A percentile compares a stretch with the other conserved stretches of the same genome.
Conservation (phyloP, 129 eudicot genomes). For the Chrysanthemum makinoi region DNA sequence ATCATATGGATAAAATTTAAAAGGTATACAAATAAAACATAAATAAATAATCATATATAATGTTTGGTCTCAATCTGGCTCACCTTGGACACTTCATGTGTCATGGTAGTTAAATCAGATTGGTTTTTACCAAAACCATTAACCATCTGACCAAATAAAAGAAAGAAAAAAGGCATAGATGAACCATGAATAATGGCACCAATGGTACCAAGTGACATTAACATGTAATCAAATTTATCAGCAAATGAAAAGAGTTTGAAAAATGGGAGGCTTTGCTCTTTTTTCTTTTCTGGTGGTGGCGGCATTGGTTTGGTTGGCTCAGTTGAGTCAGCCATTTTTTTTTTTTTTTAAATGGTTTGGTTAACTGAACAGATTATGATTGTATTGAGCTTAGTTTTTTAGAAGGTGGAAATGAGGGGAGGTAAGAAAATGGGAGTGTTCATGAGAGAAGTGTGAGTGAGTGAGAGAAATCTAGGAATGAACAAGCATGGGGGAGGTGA, state of each 20-base stretch:
- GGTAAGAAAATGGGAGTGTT: background rate
- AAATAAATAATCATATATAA: background rate
- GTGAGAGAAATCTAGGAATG: conserved; percentile 1
- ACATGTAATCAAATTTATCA: conserved; percentile 54
- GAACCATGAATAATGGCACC: conserved; percentile 96
- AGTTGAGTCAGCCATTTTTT: conserved; percentile 55
- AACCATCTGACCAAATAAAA: conserved; percentile 88
- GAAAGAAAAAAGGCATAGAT: conserved; percentile 96
- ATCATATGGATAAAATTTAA: background rate
- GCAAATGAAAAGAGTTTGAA: conserved; percentile 81
- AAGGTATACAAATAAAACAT: background rate
- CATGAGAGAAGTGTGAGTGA: conserved; percentile 28
- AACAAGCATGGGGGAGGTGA: background rate
- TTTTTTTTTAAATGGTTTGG: too few relatives aligned
- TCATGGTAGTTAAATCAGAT: conserved; percentile 72
- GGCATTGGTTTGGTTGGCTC: conserved; percentile 67
- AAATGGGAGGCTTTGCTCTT: conserved; percentile 84
- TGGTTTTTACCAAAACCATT: conserved; percentile 97
- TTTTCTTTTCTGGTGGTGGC: conserved; percentile 70
- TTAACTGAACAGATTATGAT: background rate
- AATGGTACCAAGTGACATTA: conserved; percentile 74
- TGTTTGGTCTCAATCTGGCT: too few relatives aligned
- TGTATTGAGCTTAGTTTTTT: background rate
- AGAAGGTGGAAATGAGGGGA: background rate
- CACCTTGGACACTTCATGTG: conserved; percentile 95